Percentiles rank a stretch among this genome's conserved stretches.
Conservation (phyloP, 2,329 filamentous ascomycete species). For the Penicillium sp. region DNA sequence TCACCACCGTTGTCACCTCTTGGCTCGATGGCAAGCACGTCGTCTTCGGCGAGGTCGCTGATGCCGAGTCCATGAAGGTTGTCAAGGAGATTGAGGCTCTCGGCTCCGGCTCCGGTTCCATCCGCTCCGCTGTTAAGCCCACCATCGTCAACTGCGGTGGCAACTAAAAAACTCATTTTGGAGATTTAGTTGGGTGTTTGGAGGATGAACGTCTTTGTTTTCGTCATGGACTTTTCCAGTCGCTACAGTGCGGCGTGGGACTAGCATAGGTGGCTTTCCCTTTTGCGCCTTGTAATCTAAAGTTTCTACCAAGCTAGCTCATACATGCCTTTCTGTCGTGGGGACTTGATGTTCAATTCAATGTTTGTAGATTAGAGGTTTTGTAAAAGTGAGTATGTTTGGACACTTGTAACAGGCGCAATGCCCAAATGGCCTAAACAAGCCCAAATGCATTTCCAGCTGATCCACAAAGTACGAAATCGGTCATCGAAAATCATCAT, state of each 20-base stretch:
- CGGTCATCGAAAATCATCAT: neutral
- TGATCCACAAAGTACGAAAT: neutral
- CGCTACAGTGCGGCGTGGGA: constrained; percentile 1
- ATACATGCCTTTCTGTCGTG: constrained; percentile 4
- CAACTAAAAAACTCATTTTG: constrained; percentile 36
- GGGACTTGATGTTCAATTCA: neutral
- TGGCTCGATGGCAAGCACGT: constrained; percentile 70
- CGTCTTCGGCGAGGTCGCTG: constrained; percentile 64
- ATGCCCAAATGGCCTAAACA: neutral
- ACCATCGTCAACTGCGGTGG: constrained; percentile 54
- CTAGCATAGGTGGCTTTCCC: constrained; percentile 9
- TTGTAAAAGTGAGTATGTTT: neutral
- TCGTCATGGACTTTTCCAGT: neutral
- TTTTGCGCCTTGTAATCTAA: constrained; percentile 28
- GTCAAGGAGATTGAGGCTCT: constrained; percentile 60
- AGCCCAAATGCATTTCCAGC: neutral
- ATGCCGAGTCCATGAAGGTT: constrained; percentile 52
- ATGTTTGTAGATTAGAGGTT: neutral
- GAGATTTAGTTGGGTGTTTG: constrained; percentile 9
- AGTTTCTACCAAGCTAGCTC: constrained; percentile 22
- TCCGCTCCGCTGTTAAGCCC: constrained; percentile 54
- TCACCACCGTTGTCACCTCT: constrained; percentile 65
- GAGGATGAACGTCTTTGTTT: constrained; percentile 9
- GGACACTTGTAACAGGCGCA: neutral
- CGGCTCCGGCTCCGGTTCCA: constrained; percentile 53